Base-by-base conservation (phyloP, 352 stramenopile species). In the Globisporangium cederbergense region DNA sequence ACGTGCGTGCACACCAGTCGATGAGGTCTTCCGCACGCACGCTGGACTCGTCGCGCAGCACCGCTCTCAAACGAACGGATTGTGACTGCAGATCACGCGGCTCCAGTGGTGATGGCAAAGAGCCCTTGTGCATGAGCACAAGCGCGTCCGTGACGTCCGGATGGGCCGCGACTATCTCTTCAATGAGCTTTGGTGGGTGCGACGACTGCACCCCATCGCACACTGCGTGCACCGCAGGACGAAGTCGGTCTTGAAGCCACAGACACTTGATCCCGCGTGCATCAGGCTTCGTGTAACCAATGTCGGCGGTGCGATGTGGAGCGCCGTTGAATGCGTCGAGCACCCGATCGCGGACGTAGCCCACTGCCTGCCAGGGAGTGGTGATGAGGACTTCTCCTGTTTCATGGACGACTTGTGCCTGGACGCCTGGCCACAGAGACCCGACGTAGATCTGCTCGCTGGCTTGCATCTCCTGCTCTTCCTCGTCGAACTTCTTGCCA, bases 321-420 rank as follows among this genome's bases (percentile, higher is more conserved):
- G 66, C 62, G 22, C 64, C 68, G 47, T 77, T 50, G 55, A 80
- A 81, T 32, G 74, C 77, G 40, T 81, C 60, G 4, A 96, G 70
- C 20, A 58, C 46, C n/a, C 72, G 51, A 18, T 86, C 57, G 34
- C 77, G 75, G 4, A 95, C 78, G 66, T 96, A 96, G 0, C 88
- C 88, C 30, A 82, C 60, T 28, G 78, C 82, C 62, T 95, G 85
- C 86, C 86, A 96, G 14, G 88, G 88, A 11, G 88, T 95, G 58
- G 71, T 76, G n/a, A 95, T 78, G 28, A 82, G 65, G 25, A 95
- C 76, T 72, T 96, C 84, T 8, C 76, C 75, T 53, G 77, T 74
- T 3, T 74, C 60, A 13, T 81, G 74, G 6, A 81, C 70, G 16
- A 72, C 62, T 20, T 60, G 28, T 14, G 77, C 76, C 34, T 81